A percentile compares a stretch with the other conserved stretches of the same genome.
These are phyloP conservation scores for Saccharomycopsis schoenii DNA, from an alignment of 805 yeast species.

Conservation along the genomic window DNA sequence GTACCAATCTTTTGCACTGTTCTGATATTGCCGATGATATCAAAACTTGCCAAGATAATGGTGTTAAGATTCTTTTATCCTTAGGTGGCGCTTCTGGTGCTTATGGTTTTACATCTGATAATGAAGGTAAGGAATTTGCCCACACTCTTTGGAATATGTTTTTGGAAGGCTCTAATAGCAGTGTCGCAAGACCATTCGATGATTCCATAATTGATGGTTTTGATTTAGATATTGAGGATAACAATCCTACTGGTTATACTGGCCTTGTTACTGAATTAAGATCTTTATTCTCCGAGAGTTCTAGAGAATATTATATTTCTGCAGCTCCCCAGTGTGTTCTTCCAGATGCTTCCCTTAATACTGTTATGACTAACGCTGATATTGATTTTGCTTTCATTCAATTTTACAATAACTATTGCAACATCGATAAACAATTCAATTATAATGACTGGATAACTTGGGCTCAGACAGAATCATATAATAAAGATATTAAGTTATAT, in stretches of 20 bases:
- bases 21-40: conserved; percentile 55
- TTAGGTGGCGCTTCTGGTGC: conserved; percentile 67
- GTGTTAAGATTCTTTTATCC: conserved; percentile 70
- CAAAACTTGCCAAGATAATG: conserved; percentile 60
- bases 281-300: conserved; percentile 30
- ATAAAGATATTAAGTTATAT: conserved; percentile 43
- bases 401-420: conserved; percentile 64
- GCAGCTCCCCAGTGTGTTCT: conserved; percentile 77
- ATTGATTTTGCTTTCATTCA: conserved; percentile 65
- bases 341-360: conserved; percentile 50
- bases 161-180: conserved; percentile 28
- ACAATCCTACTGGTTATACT: conserved; percentile 53
- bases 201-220: conserved; percentile 77
- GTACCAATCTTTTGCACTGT: conserved; percentile 28
- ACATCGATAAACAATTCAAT: conserved; percentile 36
- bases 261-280: conserved; percentile 45
- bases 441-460: conserved; percentile 41
- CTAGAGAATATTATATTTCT: conserved; percentile 49
- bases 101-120: conserved; percentile 79
- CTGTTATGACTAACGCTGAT: conserved; percentile 39
- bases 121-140: conserved; percentile 61
- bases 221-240: conserved; percentile 81
- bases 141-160: conserved; percentile 52
- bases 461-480: conserved; percentile 36
- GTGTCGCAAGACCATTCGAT: conserved; percentile 37